Base-by-base conservation (phyloP, 139 green algal genomes). In the Mesotaenium endlicherianum region DNA sequence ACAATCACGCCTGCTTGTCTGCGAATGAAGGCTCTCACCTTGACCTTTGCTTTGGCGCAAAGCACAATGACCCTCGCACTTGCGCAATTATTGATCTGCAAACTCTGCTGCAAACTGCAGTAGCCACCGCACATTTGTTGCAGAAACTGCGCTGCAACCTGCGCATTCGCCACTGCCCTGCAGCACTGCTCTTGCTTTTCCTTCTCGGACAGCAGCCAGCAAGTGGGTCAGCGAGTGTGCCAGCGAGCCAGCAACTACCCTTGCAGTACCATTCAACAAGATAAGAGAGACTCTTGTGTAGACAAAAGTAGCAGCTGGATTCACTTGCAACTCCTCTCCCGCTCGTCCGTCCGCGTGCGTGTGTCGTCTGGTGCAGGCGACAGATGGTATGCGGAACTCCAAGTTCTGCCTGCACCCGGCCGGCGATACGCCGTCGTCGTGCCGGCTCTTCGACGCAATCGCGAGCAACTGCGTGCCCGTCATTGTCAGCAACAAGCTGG, bases 331-430 rank as follows among this genome's bases (percentile, higher is more conserved):
- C 50, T 26, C 20, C 50, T 26, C 20, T 64, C 50, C 20, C 26
- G 20, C 20, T 64, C 20, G 20, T 64, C 26, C 26, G 20, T 64
- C 26, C 26, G 20, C 50, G 26, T 20, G 50, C 20, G 50, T n/a
- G 47, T 57, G 47, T 57, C 53, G 4, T 64, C 53, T 75, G 8
- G 26, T 41, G 26, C 69, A 80, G 71, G 57, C 75, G 39, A 16
- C 43, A 41, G 20, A 78, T 34, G 77, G 77, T 34, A 86, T 87
- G 81, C 50, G 81, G 45, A 76, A 2, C 16, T 84, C 81, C 11
- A 86, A 85, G 42, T 87, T 87, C 39, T 87, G 81, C 20, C 75
- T 87, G 39, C 72, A 85, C 47, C 76, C 77, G n/a, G 81, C 53
- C 36, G 81, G 81, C 1, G 81, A 87, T 44, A 87, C 81, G 2